Conservation (phyloP, 1,139 yeast species). For the Yamadazyma diospyri region DNA sequence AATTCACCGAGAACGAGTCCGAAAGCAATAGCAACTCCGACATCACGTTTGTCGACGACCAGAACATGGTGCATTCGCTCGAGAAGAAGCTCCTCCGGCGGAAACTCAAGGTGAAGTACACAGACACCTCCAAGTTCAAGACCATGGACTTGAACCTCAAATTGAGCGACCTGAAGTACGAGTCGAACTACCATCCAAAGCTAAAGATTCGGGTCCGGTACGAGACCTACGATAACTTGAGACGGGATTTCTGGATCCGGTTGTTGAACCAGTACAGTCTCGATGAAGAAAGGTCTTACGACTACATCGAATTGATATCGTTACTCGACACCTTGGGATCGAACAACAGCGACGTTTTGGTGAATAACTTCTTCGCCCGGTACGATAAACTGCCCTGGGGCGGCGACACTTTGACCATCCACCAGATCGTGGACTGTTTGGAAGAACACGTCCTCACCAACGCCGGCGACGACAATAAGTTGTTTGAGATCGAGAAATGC, state of each 20-base stretch:
- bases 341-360: conserved; percentile 45
- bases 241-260: conserved; percentile 69
- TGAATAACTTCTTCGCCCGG: conserved; percentile 41
- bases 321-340: conserved; percentile 66
- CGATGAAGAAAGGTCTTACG: conserved; percentile 27
- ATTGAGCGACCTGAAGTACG: conserved; percentile 29
- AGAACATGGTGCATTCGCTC: conserved; percentile 26
- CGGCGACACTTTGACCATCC: conserved; percentile 52
- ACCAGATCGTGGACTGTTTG: conserved; percentile 59
- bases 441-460: conserved; percentile 29
- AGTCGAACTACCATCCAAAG: conserved; percentile 47
- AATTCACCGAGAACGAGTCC: conserved; percentile 16
- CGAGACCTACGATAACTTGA: conserved; percentile 61
- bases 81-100: conserved; percentile 29
- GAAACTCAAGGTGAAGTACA: conserved; percentile 24
- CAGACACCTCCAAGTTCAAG: conserved; percentile 41
- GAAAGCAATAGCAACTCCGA: conserved; percentile 11
- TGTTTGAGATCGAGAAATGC: conserved; percentile 63
- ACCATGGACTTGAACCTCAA: conserved; percentile 40
- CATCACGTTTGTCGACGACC: conserved; percentile 24
- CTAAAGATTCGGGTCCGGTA: conserved; percentile 62
- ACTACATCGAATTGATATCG: conserved; percentile 53
- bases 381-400: conserved; percentile 47
- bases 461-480: conserved; percentile 29
- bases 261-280: conserved; percentile 50